These are phyloP conservation scores for Macrotyloma uniflorum DNA, from an alignment of 306 rosid species.

Conservation along the genomic window DNA sequence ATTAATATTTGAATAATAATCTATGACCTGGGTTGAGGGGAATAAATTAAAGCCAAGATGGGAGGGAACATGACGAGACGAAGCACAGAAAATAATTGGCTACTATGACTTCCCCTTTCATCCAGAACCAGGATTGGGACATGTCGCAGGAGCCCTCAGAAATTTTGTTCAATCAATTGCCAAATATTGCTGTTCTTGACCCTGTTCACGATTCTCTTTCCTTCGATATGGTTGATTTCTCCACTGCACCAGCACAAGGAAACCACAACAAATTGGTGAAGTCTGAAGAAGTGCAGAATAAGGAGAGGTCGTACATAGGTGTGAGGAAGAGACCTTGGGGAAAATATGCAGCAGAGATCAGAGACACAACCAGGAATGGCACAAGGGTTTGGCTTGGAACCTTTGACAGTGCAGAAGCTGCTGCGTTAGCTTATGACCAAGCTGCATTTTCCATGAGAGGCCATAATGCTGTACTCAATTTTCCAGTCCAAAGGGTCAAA, in stretches of 20 bases:
- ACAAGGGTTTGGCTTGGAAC: conserved; percentile 88
- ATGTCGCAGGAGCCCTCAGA: conserved; percentile 7
- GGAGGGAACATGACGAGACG: background rate
- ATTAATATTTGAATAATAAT: background rate
- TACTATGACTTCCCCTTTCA: background rate
- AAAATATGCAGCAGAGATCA: conserved; percentile 38
- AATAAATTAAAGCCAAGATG: background rate
- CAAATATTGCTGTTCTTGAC: background rate
- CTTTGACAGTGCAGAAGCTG: conserved; percentile 70
- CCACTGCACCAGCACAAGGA: background rate
- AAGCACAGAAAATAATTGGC: background rate
- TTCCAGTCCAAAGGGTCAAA: conserved; percentile 41
- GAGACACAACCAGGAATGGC: conserved; percentile 69
- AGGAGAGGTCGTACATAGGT: conserved; percentile 45
- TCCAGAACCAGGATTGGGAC: background rate
- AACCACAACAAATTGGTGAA: background rate
- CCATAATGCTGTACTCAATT: conserved; percentile 57
- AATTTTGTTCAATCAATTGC: background rate
- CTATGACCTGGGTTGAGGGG: background rate
- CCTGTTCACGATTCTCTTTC: conserved; percentile 38
- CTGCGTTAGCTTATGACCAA: conserved; percentile 89
- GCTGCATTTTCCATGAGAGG: conserved; percentile 83
- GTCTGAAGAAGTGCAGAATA: background rate
- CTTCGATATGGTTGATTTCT: conserved; percentile 41
- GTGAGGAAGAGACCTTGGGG: conserved; percentile 88